Evolutionary conservation across 371 early-diverging fungal genomes (phyloP).

Genomic region (Capillidium rhysosporum): DNA sequence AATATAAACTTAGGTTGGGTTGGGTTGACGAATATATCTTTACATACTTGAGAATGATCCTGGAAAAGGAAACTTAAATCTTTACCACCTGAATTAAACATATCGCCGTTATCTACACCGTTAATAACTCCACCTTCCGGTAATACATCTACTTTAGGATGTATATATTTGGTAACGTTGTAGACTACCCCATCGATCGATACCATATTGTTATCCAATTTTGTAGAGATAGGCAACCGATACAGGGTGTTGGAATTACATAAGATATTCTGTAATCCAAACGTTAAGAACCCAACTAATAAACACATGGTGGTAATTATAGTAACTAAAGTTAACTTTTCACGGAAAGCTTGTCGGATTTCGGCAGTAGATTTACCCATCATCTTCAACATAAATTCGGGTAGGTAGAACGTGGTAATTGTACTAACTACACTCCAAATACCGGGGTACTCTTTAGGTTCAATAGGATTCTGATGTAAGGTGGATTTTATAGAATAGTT

Average conservation of each 20-base stretch:
- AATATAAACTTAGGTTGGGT: slow-evolving; percentile 21
- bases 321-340: slow-evolving; percentile 56
- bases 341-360: slow-evolving; percentile 64
- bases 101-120: slow-evolving; percentile 14
- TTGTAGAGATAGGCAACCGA: slow-evolving; percentile 6
- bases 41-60: slow-evolving; percentile 34
- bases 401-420: slow-evolving; percentile 7
- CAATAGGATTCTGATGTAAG: background rate
- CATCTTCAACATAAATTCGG: background rate
- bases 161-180: slow-evolving; percentile 10
- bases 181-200: slow-evolving; percentile 3
- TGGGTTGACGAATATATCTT: slow-evolving; percentile 18
- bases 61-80: slow-evolving; percentile 65
- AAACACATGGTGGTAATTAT: slow-evolving; percentile 48
- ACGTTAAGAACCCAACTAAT: slow-evolving; percentile 53
- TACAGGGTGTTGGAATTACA: slow-evolving; percentile 14
- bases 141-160: slow-evolving; percentile 15
- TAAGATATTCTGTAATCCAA: slow-evolving; percentile 37
- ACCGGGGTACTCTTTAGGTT: background rate
- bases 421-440: slow-evolving; percentile 4
- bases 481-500: background rate
- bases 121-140: slow-evolving; percentile 8
- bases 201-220: background rate
- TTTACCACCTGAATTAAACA: slow-evolving; percentile 42
- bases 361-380: slow-evolving; percentile 16